Percentiles rank a stretch among this genome's conserved stretches.
Conservation (phyloP, 306 rosid genomes). For the Quercus ilex region DNA sequence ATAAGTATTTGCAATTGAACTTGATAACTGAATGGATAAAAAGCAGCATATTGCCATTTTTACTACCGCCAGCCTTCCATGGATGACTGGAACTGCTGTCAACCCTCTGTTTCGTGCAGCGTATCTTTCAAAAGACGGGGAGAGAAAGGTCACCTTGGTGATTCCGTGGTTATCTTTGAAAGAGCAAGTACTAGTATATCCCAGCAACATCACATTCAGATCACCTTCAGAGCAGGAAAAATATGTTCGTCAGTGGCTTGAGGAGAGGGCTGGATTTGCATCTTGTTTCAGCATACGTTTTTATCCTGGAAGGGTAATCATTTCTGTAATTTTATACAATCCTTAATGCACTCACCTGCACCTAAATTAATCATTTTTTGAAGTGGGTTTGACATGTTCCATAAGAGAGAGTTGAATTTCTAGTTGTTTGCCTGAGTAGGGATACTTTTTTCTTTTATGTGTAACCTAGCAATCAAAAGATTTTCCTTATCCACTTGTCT, state of each 20-base stretch:
- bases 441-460: neutral
- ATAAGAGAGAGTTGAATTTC: neutral
- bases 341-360: neutral
- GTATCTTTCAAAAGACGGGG: slow-evolving; percentile 62
- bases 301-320: slow-evolving; percentile 77
- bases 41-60: slow-evolving; percentile 78
- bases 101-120: slow-evolving; percentile 96
- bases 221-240: slow-evolving; percentile 67
- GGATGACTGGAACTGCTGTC: slow-evolving; percentile 98
- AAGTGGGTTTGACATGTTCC: neutral
- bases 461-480: neutral
- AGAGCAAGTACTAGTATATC: slow-evolving; percentile 75
- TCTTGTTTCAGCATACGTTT: slow-evolving; percentile 53
- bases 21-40: slow-evolving; percentile 53
- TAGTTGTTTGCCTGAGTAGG: neutral
- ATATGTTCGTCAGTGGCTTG: slow-evolving; percentile 75
- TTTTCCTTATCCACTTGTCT: neutral
- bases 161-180: slow-evolving; percentile 87
- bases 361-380: neutral
- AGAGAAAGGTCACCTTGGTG: slow-evolving; percentile 67
- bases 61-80: slow-evolving; percentile 98
- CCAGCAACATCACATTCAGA: slow-evolving; percentile 60
- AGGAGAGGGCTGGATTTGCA: slow-evolving; percentile 68
- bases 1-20: slow-evolving; percentile 15
- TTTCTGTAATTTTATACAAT: slow-evolving; percentile 17